Evolutionary conservation across 805 yeast genomes (phyloP).

Genomic region (Priceomyces medius): DNA sequence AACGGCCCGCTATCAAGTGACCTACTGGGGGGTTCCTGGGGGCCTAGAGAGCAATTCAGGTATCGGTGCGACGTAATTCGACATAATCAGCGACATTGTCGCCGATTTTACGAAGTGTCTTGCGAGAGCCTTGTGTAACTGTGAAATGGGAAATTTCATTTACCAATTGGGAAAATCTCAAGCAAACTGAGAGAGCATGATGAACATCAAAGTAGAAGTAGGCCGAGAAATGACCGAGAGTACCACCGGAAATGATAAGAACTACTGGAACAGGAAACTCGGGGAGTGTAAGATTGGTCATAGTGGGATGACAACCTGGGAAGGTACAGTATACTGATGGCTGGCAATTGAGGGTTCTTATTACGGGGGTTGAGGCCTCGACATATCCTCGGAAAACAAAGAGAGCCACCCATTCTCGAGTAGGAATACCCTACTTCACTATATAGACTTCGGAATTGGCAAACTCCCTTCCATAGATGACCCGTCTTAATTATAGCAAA

Average conservation of each 20-base stretch:
- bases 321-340: not conserved
- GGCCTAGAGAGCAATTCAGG: too few species aligned
- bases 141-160: conserved; percentile 6
- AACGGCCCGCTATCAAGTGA: too few species aligned
- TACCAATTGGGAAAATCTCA: conserved; percentile 8
- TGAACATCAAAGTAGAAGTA: not conserved
- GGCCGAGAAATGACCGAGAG: not conserved
- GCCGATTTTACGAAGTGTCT: not conserved
- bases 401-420: conserved; percentile 3
- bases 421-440: conserved; percentile 1
- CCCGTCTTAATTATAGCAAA: conserved; percentile 1
- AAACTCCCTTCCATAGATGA: conserved; percentile 3
- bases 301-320: not conserved
- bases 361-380: not conserved
- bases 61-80: too few species aligned
- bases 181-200: conserved; percentile 5
- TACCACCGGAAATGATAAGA: too few species aligned
- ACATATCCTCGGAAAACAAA: not conserved
- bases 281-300: not conserved
- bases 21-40: too few species aligned
- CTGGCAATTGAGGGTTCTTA: not conserved
- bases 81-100: not conserved
- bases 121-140: not conserved
- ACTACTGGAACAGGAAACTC: not conserved
- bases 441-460: conserved; percentile 2